Evolutionary conservation across 2,329 filamentous ascomycete genomes (phyloP).

Genomic region (Byssoonygena ceratinophila): DNA sequence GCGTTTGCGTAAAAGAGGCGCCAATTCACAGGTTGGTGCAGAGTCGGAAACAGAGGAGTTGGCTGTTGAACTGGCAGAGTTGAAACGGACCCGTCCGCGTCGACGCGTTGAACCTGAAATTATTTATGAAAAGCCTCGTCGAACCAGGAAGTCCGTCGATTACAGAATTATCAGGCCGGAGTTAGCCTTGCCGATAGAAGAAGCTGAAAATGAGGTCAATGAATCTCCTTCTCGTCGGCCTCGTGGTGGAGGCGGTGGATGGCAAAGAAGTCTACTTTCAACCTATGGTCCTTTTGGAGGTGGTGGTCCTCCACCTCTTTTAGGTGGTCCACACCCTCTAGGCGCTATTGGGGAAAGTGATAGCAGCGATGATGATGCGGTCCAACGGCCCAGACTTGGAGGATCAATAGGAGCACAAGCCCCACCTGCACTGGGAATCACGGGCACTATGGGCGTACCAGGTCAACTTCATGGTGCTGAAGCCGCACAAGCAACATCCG

Average conservation of each 20-base stretch:
- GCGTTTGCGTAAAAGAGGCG: constrained; percentile 40
- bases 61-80: constrained; percentile 48
- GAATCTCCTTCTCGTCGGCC: constrained; percentile 60
- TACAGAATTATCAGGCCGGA: constrained; percentile 78
- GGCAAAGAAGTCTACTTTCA: constrained; percentile 76
- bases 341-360: constrained; percentile 80
- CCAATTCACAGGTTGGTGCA: constrained; percentile 38
- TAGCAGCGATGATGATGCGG: constrained; percentile 87
- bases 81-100: constrained; percentile 29
- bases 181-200: constrained; percentile 58
- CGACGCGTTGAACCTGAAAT: constrained; percentile 29
- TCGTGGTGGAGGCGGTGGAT: constrained; percentile 50
- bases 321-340: constrained; percentile 57
- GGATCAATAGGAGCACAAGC: constrained; percentile 58
- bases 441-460: constrained; percentile 44
- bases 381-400: constrained; percentile 48
- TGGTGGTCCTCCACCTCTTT: constrained; percentile 58
- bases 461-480: constrained; percentile 49
- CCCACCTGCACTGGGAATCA: constrained; percentile 43
- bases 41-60: constrained; percentile 47
- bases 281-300: constrained; percentile 88
- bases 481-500: constrained; percentile 44
- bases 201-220: constrained; percentile 57
- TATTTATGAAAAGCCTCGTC: constrained; percentile 40
- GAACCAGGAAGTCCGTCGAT: constrained; percentile 58